phyloP scores from a whole-genome alignment of 2,329 filamentous ascomycete genomes.

The Fusarium sacchari region DNA sequence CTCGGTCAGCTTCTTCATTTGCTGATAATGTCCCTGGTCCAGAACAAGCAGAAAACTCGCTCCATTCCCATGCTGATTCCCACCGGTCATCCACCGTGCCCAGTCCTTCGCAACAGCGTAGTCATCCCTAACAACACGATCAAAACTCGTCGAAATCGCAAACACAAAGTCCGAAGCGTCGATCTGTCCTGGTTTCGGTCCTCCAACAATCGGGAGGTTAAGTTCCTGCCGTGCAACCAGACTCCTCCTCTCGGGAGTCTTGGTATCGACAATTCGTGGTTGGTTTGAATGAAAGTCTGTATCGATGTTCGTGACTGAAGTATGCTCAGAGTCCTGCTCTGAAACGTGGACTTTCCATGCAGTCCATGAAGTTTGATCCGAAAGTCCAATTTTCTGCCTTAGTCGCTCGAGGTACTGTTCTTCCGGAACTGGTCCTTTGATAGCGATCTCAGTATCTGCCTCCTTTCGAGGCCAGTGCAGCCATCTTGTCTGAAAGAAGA shows the following conservation, averaged over 20 bases:
- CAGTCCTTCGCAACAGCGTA: constrained; percentile 54
- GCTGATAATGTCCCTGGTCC: constrained; percentile 49
- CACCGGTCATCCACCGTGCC: constrained; percentile 58
- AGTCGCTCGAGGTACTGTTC: constrained; percentile 48
- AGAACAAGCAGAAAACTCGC: constrained; percentile 55
- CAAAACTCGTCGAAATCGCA: constrained; percentile 56
- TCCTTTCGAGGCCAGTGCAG: constrained; percentile 16
- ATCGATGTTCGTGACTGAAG: constrained; percentile 45
- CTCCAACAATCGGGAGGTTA: constrained; percentile 47
- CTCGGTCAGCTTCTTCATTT: constrained; percentile 47
- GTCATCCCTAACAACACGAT: constrained; percentile 52
- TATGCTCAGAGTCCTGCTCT: constrained; percentile 42
- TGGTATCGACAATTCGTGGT: constrained; percentile 43
- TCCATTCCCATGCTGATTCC: constrained; percentile 53
- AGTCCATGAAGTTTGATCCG: constrained; percentile 48
- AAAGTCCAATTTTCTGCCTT: constrained; percentile 42
- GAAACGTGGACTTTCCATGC: constrained; percentile 48
- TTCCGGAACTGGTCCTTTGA: constrained; percentile 41
- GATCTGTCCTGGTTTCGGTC: constrained; percentile 45
- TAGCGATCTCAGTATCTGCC: constrained; percentile 17
- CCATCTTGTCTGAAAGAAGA: constrained; percentile 40
- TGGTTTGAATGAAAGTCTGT: constrained; percentile 46
- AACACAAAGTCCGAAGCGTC: constrained; percentile 56
- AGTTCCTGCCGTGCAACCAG: constrained; percentile 46
- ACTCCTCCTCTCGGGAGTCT: constrained; percentile 37